phyloP scores from a whole-genome alignment of 768 basidiomycete species.

The Thelephora ganbajun region DNA sequence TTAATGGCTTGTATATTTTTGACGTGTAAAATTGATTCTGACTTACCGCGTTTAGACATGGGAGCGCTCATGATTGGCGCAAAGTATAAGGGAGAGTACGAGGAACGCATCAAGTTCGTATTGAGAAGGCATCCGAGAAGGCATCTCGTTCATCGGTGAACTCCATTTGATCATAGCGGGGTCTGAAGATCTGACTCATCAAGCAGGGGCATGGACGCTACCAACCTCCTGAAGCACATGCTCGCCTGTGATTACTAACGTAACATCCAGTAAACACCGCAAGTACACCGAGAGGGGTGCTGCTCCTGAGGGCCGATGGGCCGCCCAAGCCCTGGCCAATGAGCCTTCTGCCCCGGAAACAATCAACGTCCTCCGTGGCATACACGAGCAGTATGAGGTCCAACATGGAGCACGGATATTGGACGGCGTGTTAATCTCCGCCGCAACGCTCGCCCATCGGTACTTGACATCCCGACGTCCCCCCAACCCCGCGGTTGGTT shows the following conservation, averaged over 20 bases:
- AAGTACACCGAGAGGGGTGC: conserved; percentile 91
- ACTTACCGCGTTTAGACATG: background rate
- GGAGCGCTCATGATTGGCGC: conserved; percentile 91
- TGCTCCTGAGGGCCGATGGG: conserved; percentile 80
- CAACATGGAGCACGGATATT: conserved; percentile 83
- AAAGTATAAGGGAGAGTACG: conserved; percentile 92
- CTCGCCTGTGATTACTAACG: conserved; percentile 38
- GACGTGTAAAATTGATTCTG: background rate
- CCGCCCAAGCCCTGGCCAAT: conserved; percentile 87
- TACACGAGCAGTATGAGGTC: conserved; percentile 81
- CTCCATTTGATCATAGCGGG: conserved; percentile 90
- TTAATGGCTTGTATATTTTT: background rate
- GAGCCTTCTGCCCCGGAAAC: conserved; percentile 84
- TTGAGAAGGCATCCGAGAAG: conserved; percentile 76
- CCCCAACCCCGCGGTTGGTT: conserved; percentile 81
- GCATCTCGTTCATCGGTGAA: conserved; percentile 92
- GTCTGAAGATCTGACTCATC: conserved; percentile 59
- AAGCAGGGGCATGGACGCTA: conserved; percentile 89
- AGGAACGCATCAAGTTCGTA: conserved; percentile 91
- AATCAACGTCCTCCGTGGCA: conserved; percentile 87
- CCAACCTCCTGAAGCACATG: conserved; percentile 84
- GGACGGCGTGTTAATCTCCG: conserved; percentile 78
- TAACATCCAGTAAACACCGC: conserved; percentile 45
- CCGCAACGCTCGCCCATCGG: conserved; percentile 85
- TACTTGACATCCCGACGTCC: conserved; percentile 75